Conservation (phyloP, 257 asterid genomes). For the Nicotiana otophora region DNA sequence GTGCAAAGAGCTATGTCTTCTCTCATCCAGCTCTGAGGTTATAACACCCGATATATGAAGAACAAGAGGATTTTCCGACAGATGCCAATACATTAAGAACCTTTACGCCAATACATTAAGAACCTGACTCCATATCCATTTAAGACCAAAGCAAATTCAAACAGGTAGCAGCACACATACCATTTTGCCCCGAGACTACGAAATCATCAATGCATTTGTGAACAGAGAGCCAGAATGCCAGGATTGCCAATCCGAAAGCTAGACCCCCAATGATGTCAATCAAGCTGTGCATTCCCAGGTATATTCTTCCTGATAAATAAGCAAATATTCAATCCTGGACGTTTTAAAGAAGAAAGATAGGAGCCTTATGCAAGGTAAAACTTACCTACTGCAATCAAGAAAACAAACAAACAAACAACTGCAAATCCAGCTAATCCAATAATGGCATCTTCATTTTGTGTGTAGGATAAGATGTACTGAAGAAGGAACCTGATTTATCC, state of each 20-base stretch:
- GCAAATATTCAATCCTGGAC: constrained; percentile 6
- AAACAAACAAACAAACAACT: constrained; percentile 50
- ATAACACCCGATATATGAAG: not conserved
- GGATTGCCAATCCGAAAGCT: constrained; percentile 59
- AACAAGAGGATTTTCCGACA: not conserved
- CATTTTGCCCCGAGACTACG: constrained; percentile 71
- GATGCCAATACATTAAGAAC: not conserved
- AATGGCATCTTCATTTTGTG: constrained; percentile 28
- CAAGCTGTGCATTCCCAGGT: constrained; percentile 96
- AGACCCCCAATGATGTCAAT: constrained; percentile 76
- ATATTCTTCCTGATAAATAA: constrained; percentile 63
- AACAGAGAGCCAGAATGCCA: constrained; percentile 68
- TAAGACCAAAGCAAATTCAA: not conserved
- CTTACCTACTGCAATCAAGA: constrained; percentile 71
- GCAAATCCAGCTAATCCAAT: constrained; percentile 36
- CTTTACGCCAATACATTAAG: not conserved
- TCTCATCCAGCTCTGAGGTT: not conserved
- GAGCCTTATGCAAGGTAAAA: constrained; percentile 11
- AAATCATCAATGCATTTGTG: constrained; percentile 58
- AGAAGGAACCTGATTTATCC: constrained; percentile 58
- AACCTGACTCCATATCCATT: not conserved
- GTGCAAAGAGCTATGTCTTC: not conserved
- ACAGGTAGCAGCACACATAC: constrained; percentile 29
- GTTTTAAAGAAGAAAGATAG: constrained; percentile 11
- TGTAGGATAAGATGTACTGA: constrained; percentile 52